Percentiles rank a stretch among this genome's conserved stretches.
phyloP scores from a whole-genome alignment of 306 rosid species.

The Cicer judaicum region DNA sequence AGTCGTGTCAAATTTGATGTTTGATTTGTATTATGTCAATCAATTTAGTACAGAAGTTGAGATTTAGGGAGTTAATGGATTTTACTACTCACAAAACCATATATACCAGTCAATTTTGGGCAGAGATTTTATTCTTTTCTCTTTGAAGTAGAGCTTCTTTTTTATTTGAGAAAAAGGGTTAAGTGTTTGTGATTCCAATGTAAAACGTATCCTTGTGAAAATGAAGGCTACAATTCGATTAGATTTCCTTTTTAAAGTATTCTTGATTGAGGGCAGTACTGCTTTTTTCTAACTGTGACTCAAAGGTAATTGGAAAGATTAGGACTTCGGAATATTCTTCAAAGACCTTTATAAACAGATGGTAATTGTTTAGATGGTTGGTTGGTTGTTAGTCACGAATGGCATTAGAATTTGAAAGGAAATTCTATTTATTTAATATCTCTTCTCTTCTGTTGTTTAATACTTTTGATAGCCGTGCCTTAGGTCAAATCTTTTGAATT shows the following conservation, averaged over 20 bases:
- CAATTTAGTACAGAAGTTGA: not conserved
- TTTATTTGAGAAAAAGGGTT: conserved; percentile 3
- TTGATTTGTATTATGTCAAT: not conserved
- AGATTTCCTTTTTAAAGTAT: conserved; percentile 26
- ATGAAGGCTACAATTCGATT: conserved; percentile 10
- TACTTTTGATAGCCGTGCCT: conserved; percentile 22
- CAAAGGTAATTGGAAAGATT: conserved; percentile 32
- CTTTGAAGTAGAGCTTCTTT: not conserved
- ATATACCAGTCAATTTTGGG: conserved; percentile 4
- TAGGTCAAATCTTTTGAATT: not conserved
- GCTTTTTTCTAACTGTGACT: not conserved
- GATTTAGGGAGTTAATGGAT: not conserved
- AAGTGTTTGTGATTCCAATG: conserved; percentile 2
- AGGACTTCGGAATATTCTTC: conserved; percentile 10
- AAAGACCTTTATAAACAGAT: not conserved
- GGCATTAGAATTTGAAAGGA: conserved; percentile 10
- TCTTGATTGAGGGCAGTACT: conserved; percentile 6
- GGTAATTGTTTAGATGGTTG: conserved; percentile 32
- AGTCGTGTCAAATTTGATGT: not conserved
- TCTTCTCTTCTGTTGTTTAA: conserved; percentile 29
- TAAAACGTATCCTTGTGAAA: not conserved
- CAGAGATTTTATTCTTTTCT: not conserved
- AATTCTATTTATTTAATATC: conserved; percentile 15
- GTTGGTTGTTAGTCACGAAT: conserved; percentile 30
- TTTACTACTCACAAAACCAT: conserved; percentile 4